Conservation (phyloP, 2,329 filamentous ascomycete species). For the Xylaria polymorpha region DNA sequence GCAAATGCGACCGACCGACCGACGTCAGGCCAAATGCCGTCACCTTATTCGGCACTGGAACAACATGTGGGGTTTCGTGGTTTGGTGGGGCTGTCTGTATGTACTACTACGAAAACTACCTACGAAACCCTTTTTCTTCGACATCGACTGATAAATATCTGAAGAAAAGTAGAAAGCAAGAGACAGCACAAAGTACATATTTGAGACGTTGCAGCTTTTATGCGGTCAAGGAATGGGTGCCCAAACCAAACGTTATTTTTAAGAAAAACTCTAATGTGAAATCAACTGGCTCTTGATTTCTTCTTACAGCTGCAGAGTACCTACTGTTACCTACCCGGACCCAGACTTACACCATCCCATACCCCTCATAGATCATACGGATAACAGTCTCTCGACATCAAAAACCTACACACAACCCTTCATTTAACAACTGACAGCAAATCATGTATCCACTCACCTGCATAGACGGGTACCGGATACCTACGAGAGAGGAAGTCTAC, state of each 20-base stretch:
- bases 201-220: not conserved
- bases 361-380: not conserved
- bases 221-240: not conserved
- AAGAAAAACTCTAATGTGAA: not conserved
- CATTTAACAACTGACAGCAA: not conserved
- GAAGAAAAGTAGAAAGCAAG: no score
- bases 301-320: not conserved
- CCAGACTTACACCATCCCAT: slow-evolving; percentile 12
- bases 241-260: not conserved
- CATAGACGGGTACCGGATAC: slow-evolving; percentile 55
- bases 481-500: slow-evolving; percentile 60
- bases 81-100: slow-evolving; percentile 2
- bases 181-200: not conserved
- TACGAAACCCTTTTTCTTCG: slow-evolving; percentile 11
- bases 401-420: not conserved
- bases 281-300: not conserved
- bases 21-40: slow-evolving; percentile 37
- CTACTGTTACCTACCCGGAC: no score
- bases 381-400: not conserved
- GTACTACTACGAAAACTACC: slow-evolving; percentile 4
- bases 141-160: not conserved
- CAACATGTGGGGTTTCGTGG: slow-evolving; percentile 15
- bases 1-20: slow-evolving; percentile 37
- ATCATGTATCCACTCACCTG: slow-evolving; percentile 58
- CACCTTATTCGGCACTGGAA: slow-evolving; percentile 9